These are phyloP conservation scores for Neurospora sublineolata DNA, from an alignment of 495 filamentous ascomycete species.

Conservation along the genomic window DNA sequence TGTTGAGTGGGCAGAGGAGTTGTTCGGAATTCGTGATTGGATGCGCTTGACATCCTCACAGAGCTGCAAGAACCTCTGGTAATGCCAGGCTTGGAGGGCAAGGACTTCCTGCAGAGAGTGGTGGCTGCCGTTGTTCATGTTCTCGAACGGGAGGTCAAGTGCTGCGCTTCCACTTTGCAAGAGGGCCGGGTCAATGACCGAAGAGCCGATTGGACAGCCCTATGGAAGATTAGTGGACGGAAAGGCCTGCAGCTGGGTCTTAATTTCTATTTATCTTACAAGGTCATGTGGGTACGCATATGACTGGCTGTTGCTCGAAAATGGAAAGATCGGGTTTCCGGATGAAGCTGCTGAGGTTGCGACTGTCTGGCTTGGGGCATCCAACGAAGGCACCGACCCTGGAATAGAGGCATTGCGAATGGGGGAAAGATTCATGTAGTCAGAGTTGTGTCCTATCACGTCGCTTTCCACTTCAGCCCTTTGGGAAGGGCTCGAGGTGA, in stretches of 20 bases:
- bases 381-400: rapidly evolving
- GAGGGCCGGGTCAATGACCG: not conserved
- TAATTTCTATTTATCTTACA: not conserved
- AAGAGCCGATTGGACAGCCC: not conserved
- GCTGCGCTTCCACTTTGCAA: not conserved
- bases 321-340: not conserved
- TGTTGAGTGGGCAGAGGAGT: not conserved
- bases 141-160: not conserved
- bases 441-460: not conserved
- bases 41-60: not conserved
- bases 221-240: not conserved
- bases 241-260: not conserved
- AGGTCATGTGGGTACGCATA: not conserved
- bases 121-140: not conserved
- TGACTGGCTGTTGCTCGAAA: not conserved
- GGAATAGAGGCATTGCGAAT: not conserved
- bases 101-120: not conserved
- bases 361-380: not conserved
- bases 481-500: not conserved
- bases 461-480: not conserved
- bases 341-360: not conserved
- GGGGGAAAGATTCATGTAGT: not conserved
- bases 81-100: not conserved
- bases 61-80: not conserved
- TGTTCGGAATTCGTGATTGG: not conserved